Evolutionary conservation across 2,329 filamentous ascomycete species (phyloP).

Genomic region (Thielaviopsis punctulata): DNA sequence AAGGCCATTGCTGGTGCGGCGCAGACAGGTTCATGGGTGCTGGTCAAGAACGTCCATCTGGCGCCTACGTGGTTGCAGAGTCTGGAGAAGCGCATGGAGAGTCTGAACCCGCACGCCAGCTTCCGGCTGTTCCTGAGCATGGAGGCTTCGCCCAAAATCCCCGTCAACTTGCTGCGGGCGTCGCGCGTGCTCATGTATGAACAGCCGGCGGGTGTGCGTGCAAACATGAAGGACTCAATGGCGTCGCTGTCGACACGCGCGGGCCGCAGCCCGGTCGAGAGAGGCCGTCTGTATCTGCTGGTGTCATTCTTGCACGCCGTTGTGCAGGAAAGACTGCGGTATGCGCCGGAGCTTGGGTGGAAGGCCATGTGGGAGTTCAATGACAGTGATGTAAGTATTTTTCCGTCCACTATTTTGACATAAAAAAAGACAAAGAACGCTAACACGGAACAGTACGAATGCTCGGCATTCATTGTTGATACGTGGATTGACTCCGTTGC

Average conservation of each 20-base stretch:
- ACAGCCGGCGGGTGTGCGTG: constrained; percentile 86
- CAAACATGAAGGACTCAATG: constrained; percentile 97
- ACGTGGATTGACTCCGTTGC: constrained; percentile 78
- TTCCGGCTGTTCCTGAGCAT: constrained; percentile 96
- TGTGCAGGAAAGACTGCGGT: constrained; percentile 83
- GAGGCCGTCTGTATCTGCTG: constrained; percentile 73
- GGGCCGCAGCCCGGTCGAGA: constrained; percentile 72
- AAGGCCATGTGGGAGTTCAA: constrained; percentile 99
- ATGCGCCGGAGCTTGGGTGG: constrained; percentile 88
- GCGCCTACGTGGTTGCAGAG: constrained; percentile 93
- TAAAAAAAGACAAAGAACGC: not conserved
- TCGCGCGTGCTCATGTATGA: constrained; percentile 95
- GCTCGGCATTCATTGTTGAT: constrained; percentile 88
- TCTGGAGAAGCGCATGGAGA: constrained; percentile 89
- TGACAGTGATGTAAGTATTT: constrained; percentile 75
- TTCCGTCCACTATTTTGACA: not conserved
- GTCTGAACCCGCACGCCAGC: constrained; percentile 79
- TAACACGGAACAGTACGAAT: constrained; percentile 53
- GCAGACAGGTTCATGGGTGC: constrained; percentile 82
- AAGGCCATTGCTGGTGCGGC: constrained; percentile 89
- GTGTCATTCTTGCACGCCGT: constrained; percentile 92
- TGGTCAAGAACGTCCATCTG: constrained; percentile 97
- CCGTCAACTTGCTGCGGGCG: constrained; percentile 83
- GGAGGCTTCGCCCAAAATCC: constrained; percentile 93
- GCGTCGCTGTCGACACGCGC: constrained; percentile 62